Evolutionary conservation across 768 basidiomycete species (phyloP).

Genomic region (Pisolithus microcarpus): DNA sequence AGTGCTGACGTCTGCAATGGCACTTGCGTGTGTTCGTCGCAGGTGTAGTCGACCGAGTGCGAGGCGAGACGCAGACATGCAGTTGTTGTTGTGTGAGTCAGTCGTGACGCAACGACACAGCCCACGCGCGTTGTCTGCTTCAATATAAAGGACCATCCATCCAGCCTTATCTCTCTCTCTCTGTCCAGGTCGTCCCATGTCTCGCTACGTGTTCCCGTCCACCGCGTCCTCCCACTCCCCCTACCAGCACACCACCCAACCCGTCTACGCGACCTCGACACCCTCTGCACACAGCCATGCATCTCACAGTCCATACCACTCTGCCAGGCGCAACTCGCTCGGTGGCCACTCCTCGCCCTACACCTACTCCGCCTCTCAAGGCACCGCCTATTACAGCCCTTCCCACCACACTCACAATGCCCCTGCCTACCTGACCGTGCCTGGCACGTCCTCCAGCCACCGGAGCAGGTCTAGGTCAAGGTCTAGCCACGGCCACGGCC

Average conservation of each 20-base stretch:
- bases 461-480: conserved; percentile 15
- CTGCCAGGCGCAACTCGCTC: conserved; percentile 6
- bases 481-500: conserved; percentile 2
- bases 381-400: not conserved
- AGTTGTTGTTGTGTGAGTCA: too few relatives aligned
- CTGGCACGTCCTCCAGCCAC: not conserved
- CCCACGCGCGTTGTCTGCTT: too few relatives aligned
- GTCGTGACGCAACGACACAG: too few relatives aligned
- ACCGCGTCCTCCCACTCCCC: conserved; percentile 4
- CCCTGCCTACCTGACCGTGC: conserved; percentile 7
- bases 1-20: not conserved
- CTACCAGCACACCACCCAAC: not conserved
- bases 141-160: too few relatives aligned
- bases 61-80: not conserved
- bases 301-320: conserved; percentile 1
- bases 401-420: not conserved
- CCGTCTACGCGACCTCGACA: conserved; percentile 4
- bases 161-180: not conserved
- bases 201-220: conserved; percentile 19
- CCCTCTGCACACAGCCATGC: not conserved
- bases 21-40: not conserved
- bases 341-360: conserved; percentile 2
- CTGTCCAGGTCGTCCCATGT: too few relatives aligned
- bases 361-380: not conserved
- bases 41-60: not conserved